phyloP scores from a whole-genome alignment of 2,329 filamentous ascomycete species.

The Bimuria novae-zelandiae region DNA sequence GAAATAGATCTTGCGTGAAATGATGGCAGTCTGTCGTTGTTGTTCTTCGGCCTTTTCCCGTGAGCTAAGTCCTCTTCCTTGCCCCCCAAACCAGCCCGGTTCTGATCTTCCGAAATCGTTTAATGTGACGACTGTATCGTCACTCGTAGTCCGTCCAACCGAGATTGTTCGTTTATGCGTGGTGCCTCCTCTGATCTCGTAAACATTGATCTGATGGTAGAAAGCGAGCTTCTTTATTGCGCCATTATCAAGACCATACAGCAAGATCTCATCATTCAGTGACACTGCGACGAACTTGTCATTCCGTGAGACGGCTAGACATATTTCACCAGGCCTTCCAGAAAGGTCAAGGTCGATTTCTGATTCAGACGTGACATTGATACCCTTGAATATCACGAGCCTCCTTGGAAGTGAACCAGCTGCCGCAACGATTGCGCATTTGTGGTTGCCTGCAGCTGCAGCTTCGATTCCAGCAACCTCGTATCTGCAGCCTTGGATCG shows the following conservation, averaged over 20 bases:
- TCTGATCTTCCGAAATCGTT: conserved; percentile 13
- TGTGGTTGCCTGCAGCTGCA: conserved; percentile 38
- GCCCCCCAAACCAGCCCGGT: conserved; percentile 26
- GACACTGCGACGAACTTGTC: conserved; percentile 28
- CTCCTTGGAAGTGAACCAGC: conserved; percentile 21
- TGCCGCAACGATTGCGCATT: conserved; percentile 38
- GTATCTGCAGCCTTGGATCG: conserved; percentile 36
- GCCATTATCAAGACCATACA: conserved; percentile 25
- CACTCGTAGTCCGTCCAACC: conserved; percentile 21
- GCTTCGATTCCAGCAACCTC: conserved; percentile 39
- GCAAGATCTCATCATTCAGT: conserved; percentile 25
- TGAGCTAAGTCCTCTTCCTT: conserved; percentile 21
- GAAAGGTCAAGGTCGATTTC: conserved; percentile 23
- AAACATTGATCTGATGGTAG: conserved; percentile 32
- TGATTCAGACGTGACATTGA: conserved; percentile 20
- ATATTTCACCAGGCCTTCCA: conserved; percentile 16
- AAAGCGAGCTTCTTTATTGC: conserved; percentile 26
- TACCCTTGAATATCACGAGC: conserved; percentile 36
- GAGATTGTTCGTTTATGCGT: conserved; percentile 26
- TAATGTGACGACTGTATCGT: conserved; percentile 13
- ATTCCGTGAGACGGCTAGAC: conserved; percentile 28
- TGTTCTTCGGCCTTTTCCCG: conserved; percentile 39
- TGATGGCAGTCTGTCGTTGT: conserved; percentile 28
- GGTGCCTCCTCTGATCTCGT: conserved; percentile 27
- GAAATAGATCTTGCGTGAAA: conserved; percentile 41